Evolutionary conservation across 1,284 basidiomycete genomes (phyloP).

Genomic region (Irpex sp.): DNA sequence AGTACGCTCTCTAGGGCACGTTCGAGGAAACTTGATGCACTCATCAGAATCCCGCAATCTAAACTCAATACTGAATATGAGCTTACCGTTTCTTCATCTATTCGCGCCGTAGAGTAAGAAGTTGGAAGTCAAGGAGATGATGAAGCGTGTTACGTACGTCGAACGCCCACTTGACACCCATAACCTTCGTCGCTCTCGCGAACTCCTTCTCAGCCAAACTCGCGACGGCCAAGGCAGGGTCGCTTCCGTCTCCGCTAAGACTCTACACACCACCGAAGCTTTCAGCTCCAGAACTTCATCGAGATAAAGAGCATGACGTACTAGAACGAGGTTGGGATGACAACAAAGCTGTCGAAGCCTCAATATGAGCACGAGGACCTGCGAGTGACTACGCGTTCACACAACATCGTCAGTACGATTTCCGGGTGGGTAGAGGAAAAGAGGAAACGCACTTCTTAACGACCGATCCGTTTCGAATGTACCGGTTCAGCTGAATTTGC

Average conservation of each 20-base stretch:
- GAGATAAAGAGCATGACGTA: too few species aligned
- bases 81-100: constrained; percentile 38
- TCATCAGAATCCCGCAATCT: neutral
- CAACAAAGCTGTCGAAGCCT: too few species aligned
- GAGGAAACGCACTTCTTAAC: constrained; percentile 51
- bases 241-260: constrained; percentile 37
- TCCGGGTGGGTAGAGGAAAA: constrained; percentile 37
- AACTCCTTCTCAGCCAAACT: constrained; percentile 51
- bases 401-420: constrained; percentile 36
- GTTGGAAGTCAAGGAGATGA: neutral
- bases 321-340: too few species aligned
- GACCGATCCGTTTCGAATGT: constrained; percentile 52
- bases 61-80: neutral
- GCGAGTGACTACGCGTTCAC: too few species aligned
- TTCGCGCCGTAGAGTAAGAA: neutral
- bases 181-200: constrained; percentile 49
- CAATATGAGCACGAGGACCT: too few species aligned
- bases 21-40: constrained; percentile 35
- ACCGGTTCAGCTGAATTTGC: constrained; percentile 53
- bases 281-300: too few species aligned
- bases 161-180: constrained; percentile 51
- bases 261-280: constrained; percentile 21
- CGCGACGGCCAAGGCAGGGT: constrained; percentile 46
- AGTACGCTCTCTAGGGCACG: constrained; percentile 41
- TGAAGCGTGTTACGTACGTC: constrained; percentile 32